Base-by-base conservation (phyloP, 345 rosid species). In the Eucalyptus virginea region DNA sequence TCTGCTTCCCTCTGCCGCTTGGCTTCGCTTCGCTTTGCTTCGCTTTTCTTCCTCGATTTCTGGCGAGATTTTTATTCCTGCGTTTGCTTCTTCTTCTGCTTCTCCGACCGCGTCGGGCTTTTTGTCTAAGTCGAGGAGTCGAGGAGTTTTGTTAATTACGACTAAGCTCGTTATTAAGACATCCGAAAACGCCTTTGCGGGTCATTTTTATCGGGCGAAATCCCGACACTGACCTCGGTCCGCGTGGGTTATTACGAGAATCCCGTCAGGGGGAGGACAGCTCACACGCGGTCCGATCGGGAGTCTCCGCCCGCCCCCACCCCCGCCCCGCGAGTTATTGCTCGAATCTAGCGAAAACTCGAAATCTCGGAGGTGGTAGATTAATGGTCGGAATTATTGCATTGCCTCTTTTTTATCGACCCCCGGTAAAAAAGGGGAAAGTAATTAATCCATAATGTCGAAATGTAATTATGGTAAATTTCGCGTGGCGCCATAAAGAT, bases 221-320 rank as follows among this genome's bases (percentile, higher is more conserved):
- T 88, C 12, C 56, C 89, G 80, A 47, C 45, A 30, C 9, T 88
- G 54, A 13, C 89, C 87, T 44, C 44, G 72, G 34, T 10, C 1
- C 45, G 83, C 28, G 54, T 24, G 19, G 40, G 21, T 40, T 77
- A 88, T 88, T 23, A 51, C 89, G 11, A 56, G 51, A 52, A 42
- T 24, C 24, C 51, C 88, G 30, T 24, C 6, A 3, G 3, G 14
- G 17, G 45, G 47, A 5, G 30, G 47, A 81, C 89, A 88, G 87
- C 81, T 88, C 89, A 18, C 52, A 54, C 89, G 81, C 89, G 89
- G 89, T 88, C 30, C 77, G 50, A 24, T 6, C 54, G 26, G 13
- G 89, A 19, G 44, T 81, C 72, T 10, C 77, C 80, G 56, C 56
- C 26, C 81, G 56, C 56, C 26, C 81, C 81, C 81, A 40, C 42